Evolutionary conservation across 495 filamentous ascomycete species (phyloP).

Genomic region (Rostrohypoxylon terebratum): DNA sequence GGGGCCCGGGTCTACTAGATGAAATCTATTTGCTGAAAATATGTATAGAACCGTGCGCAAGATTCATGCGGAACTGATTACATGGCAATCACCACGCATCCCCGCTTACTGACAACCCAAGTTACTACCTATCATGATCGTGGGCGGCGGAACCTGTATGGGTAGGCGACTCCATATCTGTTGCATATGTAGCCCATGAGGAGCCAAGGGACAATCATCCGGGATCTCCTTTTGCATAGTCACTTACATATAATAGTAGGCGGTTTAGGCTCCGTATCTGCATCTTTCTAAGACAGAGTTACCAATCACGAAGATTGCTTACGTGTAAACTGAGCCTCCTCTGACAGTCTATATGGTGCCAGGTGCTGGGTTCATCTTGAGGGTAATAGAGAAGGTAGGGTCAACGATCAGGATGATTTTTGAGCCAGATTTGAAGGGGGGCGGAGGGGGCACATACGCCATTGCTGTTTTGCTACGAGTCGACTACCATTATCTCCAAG

Average conservation of each 20-base stretch:
- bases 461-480: too few relatives aligned
- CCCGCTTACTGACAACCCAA: neutral
- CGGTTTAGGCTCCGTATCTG: neutral
- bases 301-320: too few relatives aligned
- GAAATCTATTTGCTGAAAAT: slow-evolving; percentile 9
- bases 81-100: neutral
- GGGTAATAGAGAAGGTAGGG: neutral
- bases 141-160: neutral
- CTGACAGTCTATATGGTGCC: neutral
- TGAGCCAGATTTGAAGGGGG: too few relatives aligned
- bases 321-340: neutral
- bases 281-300: neutral
- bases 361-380: neutral
- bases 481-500: neutral
- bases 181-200: neutral
- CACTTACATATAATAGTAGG: neutral
- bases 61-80: neutral
- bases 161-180: neutral
- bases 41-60: neutral
- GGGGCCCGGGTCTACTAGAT: slow-evolving; percentile 2
- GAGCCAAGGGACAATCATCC: neutral
- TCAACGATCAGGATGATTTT: neutral
- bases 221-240: neutral
- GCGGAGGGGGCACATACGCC: too few relatives aligned
- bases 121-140: neutral